These are phyloP conservation scores for Calonectria pteridis DNA, from an alignment of 2,329 filamentous ascomycete species.

Conservation along the genomic window DNA sequence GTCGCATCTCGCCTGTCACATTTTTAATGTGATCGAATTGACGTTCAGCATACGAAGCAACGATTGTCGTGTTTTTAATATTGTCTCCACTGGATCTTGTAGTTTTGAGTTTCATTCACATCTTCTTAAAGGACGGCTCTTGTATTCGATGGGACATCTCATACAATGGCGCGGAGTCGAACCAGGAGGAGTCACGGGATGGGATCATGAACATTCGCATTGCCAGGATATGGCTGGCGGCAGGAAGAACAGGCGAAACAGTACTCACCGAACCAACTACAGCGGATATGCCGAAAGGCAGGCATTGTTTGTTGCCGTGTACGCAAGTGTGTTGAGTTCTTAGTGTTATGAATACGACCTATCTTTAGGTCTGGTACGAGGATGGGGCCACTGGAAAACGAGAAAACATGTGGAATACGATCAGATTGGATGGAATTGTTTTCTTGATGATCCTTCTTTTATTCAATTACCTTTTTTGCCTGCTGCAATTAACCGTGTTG, in stretches of 20 bases:
- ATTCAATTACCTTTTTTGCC: neutral
- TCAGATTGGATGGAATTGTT: constrained; percentile 20
- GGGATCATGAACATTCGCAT: constrained; percentile 14
- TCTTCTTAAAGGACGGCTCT: constrained; percentile 11
- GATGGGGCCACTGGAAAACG: neutral
- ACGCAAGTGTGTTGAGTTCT: constrained; percentile 6
- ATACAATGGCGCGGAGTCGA: neutral
- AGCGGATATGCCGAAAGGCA: constrained; percentile 17
- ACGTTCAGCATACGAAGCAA: constrained; percentile 24
- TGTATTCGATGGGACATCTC: constrained; percentile 1
- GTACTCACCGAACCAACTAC: constrained; percentile 35
- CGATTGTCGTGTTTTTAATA: constrained; percentile 6
- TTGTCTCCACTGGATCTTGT: constrained; percentile 22
- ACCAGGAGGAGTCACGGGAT: constrained; percentile 11
- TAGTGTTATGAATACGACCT: neutral
- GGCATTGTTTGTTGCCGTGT: constrained; percentile 18
- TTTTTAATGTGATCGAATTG: constrained; percentile 1
- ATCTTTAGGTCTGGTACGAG: neutral
- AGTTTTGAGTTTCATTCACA: constrained; percentile 8
- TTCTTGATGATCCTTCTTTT: neutral
- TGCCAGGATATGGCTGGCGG: constrained; percentile 4
- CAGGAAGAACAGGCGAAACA: constrained; percentile 37
- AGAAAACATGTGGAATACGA: neutral
- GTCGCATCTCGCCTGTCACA: neutral
- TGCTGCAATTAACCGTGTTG: neutral